These are phyloP conservation scores for Hagleromyces aurorensis DNA, from an alignment of 805 yeast genomes.

Conservation along the genomic window DNA sequence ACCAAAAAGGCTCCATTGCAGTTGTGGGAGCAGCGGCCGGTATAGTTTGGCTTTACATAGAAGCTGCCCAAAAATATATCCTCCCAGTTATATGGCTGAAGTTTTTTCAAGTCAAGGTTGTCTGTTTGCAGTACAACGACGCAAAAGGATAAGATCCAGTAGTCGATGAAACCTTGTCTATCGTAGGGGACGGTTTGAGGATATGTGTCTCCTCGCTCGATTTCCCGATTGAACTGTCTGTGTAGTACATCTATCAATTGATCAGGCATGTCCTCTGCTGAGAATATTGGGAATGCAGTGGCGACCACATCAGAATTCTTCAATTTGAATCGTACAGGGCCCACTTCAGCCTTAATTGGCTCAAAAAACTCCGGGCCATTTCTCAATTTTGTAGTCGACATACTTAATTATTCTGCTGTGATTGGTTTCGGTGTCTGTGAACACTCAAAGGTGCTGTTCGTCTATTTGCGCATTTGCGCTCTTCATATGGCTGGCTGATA, in stretches of 20 bases:
- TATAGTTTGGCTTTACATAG: conserved; percentile 79
- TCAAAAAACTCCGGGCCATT: conserved; percentile 31
- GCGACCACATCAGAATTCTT: conserved; percentile 40
- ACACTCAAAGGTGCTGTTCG: too few species aligned
- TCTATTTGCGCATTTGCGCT: too few species aligned
- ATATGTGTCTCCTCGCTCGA: conserved; percentile 70
- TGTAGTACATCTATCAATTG: conserved; percentile 40
- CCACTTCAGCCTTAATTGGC: conserved; percentile 31
- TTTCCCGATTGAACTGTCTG: conserved; percentile 51
- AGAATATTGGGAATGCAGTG: conserved; percentile 55
- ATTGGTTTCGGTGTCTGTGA: too few species aligned
- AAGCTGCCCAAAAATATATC: conserved; percentile 58
- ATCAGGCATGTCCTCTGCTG: conserved; percentile 41
- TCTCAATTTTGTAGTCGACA: conserved; percentile 16
- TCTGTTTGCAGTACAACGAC: conserved; percentile 51
- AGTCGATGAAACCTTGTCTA: conserved; percentile 45
- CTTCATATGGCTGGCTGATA: too few species aligned
- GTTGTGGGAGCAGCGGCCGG: conserved; percentile 76
- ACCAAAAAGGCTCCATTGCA: conserved; percentile 88
- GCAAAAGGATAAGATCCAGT: conserved; percentile 62
- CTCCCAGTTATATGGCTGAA: conserved; percentile 37
- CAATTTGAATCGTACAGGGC: conserved; percentile 35
- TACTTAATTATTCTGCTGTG: conserved; percentile 1
- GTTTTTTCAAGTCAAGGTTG: conserved; percentile 15
- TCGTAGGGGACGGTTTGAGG: conserved; percentile 43